phyloP scores from a whole-genome alignment of 1,284 basidiomycete genomes.

The Stygiomarasmius scandens region DNA sequence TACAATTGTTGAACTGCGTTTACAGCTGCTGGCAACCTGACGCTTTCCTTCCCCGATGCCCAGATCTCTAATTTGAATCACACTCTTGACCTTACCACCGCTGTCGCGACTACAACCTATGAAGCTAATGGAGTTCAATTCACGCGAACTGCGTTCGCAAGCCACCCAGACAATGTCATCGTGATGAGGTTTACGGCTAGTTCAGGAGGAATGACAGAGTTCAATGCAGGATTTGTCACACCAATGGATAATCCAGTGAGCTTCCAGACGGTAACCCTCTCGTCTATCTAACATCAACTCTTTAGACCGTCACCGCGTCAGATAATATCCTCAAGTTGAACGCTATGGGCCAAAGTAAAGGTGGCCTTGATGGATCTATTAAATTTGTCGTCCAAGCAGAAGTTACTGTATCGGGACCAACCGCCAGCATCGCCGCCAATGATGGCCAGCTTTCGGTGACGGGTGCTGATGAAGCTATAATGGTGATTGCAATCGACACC shows the following conservation, averaged over 20 bases:
- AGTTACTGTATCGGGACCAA: conserved; percentile 9
- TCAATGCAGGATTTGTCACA: conserved; percentile 14
- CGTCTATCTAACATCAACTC: background rate
- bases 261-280: background rate
- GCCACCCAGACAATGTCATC: conserved; percentile 18
- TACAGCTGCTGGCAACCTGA: conserved; percentile 18
- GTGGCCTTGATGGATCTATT: conserved; percentile 12
- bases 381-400: conserved; percentile 11
- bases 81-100: conserved; percentile 16
- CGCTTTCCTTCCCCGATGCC: conserved; percentile 5
- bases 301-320: conserved; percentile 11
- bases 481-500: conserved; percentile 18
- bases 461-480: conserved; percentile 16
- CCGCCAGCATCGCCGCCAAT: background rate
- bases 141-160: conserved; percentile 18
- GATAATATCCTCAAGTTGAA: conserved; percentile 6
- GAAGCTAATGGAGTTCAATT: conserved; percentile 13
- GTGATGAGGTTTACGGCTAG: conserved; percentile 16
- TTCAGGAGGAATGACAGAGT: conserved; percentile 2
- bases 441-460: conserved; percentile 2
- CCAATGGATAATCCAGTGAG: conserved; percentile 16
- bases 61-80: conserved; percentile 14
- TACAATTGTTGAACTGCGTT: background rate
- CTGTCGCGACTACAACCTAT: conserved; percentile 18
- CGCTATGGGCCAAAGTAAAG: conserved; percentile 4